Evolutionary conservation across 345 rosid genomes (phyloP), one percentile per base, ranked within the genome.

Genomic region (Eucalyptus erythrocorys): DNA sequence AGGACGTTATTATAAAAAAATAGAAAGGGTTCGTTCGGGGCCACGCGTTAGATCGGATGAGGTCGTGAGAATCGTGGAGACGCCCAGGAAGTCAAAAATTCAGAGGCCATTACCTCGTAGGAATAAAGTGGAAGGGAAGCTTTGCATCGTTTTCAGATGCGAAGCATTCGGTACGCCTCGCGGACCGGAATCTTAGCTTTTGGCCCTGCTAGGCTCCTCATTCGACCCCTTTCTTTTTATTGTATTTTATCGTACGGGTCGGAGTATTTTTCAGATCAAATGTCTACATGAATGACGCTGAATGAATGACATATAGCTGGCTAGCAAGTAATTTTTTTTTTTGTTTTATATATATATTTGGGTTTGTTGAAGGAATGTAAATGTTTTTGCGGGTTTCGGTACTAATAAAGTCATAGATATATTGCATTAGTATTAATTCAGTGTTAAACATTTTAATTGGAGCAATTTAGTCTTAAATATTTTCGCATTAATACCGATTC

Each of bases 401-500:
- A 51, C 21, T 5, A 8, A 51, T 51, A 51, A 50, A 17, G 53
- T 50, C 2, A 0, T 50, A 50, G 17, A 51, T 51, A 21, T 51
- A 21, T 51, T 51, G 1, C 26, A 21, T 51, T 0, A 1, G 9
- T 51, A 51, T 4, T 1, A 1, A 51, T 51, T 51, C 0, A 19
- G 2, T 19, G 3, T 51, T 19, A 19, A 51, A 51, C 24, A 19
- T 51, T 51, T 51, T 51, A 51, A 51, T 0, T 19, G 0, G 10
- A 19, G 1, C 24, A 21, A 51, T 51, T 51, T 51, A 51, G 2
- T 51, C 10, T 51, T 51, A 51, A 51, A 21, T 0, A 51, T 51
- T 51, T 51, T 51, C 0, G 21, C 5, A 51, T 51, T 51, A 21
- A 21, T 51, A 21, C 2, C 0, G 0, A 51, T 8, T 21, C 0